phyloP scores from a whole-genome alignment of 1,284 basidiomycete genomes.

The Sutorius eximius region DNA sequence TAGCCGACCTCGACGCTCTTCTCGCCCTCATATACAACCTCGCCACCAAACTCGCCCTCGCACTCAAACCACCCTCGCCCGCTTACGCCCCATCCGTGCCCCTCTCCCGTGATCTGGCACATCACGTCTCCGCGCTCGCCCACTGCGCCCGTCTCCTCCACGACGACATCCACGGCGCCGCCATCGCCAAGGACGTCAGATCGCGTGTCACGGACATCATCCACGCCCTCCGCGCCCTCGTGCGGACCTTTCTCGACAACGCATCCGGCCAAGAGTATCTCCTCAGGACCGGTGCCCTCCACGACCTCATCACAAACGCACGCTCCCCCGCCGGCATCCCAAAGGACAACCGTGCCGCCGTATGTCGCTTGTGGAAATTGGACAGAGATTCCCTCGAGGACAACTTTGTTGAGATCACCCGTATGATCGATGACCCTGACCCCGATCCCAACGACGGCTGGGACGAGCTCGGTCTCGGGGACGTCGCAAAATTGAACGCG shows the following conservation, averaged over 20 bases:
- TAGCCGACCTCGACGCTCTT: constrained; percentile 59
- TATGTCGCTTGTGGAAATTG: constrained; percentile 53
- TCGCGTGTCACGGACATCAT: constrained; percentile 47
- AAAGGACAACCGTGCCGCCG: constrained; percentile 57
- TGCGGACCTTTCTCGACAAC: constrained; percentile 38
- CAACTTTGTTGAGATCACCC: constrained; percentile 56
- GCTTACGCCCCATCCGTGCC: constrained; percentile 53
- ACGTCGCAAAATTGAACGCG: constrained; percentile 36
- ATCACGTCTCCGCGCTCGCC: constrained; percentile 53
- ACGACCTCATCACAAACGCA: constrained; percentile 61
- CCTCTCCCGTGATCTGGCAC: constrained; percentile 58
- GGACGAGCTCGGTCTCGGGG: constrained; percentile 60
- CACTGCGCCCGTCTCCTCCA: constrained; percentile 59
- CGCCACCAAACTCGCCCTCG: constrained; percentile 65
- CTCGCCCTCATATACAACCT: constrained; percentile 60
- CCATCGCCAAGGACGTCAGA: constrained; percentile 52
- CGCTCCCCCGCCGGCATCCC: constrained; percentile 50
- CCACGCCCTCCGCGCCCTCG: constrained; percentile 44
- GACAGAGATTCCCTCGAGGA: constrained; percentile 63
- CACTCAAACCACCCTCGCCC: constrained; percentile 61
- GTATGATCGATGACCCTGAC: constrained; percentile 47
- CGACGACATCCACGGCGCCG: constrained; percentile 46
- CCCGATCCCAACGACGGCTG: constrained; percentile 56
- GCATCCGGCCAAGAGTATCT: constrained; percentile 51
- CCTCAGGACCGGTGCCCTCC: constrained; percentile 60